These are phyloP conservation scores for Mrakia gelida DNA, from an alignment of 768 basidiomycete genomes.

Conservation along the genomic window DNA sequence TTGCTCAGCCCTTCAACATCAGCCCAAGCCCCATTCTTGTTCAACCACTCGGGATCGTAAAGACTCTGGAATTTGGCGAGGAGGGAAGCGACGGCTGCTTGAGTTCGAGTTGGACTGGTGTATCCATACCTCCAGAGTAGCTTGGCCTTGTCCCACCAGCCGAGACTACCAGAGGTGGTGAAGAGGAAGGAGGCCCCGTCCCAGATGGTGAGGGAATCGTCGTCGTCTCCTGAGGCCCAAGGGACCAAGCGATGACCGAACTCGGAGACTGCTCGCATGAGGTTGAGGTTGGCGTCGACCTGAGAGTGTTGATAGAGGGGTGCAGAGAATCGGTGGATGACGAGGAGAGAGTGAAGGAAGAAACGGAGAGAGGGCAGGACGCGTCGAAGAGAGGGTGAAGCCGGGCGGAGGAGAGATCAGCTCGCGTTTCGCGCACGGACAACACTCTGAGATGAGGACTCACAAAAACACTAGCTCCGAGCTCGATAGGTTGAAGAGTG, in stretches of 20 bases:
- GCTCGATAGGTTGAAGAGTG: slow-evolving; percentile 61
- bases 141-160: slow-evolving; percentile 70
- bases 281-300: slow-evolving; percentile 59
- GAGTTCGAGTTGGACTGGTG: slow-evolving; percentile 55
- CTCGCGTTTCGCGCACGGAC: neutral
- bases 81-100: slow-evolving; percentile 50
- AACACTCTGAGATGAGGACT: slow-evolving; percentile 2
- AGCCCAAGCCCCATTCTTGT: slow-evolving; percentile 32
- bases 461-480: slow-evolving; percentile 87
- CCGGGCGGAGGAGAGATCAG: neutral
- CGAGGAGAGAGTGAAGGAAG: neutral
- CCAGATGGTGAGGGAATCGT: slow-evolving; percentile 61
- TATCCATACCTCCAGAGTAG: slow-evolving; percentile 74
- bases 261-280: slow-evolving; percentile 69
- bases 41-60: slow-evolving; percentile 45
- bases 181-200: slow-evolving; percentile 67
- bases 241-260: slow-evolving; percentile 62
- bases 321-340: too few species aligned
- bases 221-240: slow-evolving; percentile 44
- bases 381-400: too few species aligned
- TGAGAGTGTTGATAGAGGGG: neutral
- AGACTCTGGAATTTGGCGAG: slow-evolving; percentile 54
- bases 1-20: slow-evolving; percentile 39
- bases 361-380: neutral
- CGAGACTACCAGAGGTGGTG: slow-evolving; percentile 36